Conservation (phyloP, 2,329 filamentous ascomycete species). For the Dissoconium aciculare region DNA sequence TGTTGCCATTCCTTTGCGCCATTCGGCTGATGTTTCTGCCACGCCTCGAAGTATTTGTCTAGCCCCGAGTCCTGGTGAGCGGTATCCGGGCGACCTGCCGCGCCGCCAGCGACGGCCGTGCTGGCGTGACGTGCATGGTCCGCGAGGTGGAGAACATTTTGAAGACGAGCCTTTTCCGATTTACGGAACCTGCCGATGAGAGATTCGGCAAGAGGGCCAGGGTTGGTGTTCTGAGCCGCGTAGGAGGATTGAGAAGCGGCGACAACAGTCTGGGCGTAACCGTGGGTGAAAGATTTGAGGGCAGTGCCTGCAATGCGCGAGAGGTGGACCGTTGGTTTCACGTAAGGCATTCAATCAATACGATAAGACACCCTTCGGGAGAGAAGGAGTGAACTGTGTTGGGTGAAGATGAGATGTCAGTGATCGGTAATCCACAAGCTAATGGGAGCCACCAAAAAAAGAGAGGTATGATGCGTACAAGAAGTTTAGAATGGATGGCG, state of each 20-base stretch:
- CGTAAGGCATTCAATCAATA: slow-evolving; percentile 70
- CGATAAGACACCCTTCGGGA: slow-evolving; percentile 44
- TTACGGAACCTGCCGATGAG: slow-evolving; percentile 35
- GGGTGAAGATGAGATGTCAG: slow-evolving; percentile 12
- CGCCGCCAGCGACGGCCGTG: slow-evolving; percentile 19
- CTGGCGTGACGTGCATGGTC: slow-evolving; percentile 24
- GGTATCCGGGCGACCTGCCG: slow-evolving; percentile 20
- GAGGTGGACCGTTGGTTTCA: slow-evolving; percentile 62
- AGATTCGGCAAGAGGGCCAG: slow-evolving; percentile 36
- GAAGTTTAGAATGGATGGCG: slow-evolving; percentile 8
- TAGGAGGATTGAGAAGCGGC: slow-evolving; percentile 80
- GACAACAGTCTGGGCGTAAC: slow-evolving; percentile 95
- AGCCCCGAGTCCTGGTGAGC: slow-evolving; percentile 39
- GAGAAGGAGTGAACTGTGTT: slow-evolving; percentile 35
- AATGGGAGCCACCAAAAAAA: slow-evolving; percentile 9
- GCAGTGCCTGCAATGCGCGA: slow-evolving; percentile 63
- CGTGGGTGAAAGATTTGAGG: slow-evolving; percentile 82
- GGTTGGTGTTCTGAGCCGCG: slow-evolving; percentile 46
- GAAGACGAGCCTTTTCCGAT: slow-evolving; percentile 17
- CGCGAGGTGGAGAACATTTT: slow-evolving; percentile 19
- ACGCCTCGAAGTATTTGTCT: slow-evolving; percentile 83
- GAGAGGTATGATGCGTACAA: slow-evolving; percentile 7
- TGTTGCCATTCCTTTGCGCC: slow-evolving; percentile 79
- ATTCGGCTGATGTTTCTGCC: slow-evolving; percentile 60
- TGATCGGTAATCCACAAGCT: slow-evolving; percentile 2